Conservation (phyloP, 2,329 filamentous ascomycete genomes). For the Aphanoascus verrucosus region DNA sequence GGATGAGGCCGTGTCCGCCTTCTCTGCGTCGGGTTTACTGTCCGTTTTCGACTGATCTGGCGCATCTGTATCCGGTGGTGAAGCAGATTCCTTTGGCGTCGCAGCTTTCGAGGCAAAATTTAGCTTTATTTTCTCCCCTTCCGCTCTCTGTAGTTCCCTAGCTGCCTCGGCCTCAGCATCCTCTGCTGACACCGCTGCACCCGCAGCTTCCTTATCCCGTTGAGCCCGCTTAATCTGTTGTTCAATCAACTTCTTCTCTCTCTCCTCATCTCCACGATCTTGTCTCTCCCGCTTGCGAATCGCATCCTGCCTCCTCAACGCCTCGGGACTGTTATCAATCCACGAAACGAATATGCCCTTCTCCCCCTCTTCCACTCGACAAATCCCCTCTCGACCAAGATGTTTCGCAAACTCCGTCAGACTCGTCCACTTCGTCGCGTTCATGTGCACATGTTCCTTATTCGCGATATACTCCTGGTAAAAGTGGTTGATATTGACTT, state of each 20-base stretch:
- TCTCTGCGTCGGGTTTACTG: neutral
- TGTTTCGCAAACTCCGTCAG: constrained; percentile 85
- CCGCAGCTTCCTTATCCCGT: constrained; percentile 15
- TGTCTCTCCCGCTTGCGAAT: constrained; percentile 72
- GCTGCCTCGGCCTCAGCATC: constrained; percentile 1
- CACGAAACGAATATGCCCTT: constrained; percentile 77
- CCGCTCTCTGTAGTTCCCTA: constrained; percentile 14
- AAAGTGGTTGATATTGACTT: constrained; percentile 79
- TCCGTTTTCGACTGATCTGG: neutral
- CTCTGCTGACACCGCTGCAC: neutral
- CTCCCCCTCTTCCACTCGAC: constrained; percentile 77
- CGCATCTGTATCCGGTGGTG: neutral
- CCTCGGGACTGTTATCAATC: constrained; percentile 86
- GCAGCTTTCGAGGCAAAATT: constrained; percentile 11
- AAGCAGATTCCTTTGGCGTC: neutral
- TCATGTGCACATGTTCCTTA: constrained; percentile 87
- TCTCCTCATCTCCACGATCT: constrained; percentile 85
- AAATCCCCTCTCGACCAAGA: constrained; percentile 76
- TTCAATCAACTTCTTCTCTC: constrained; percentile 71
- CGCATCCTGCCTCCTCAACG: constrained; percentile 67
- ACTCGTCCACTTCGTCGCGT: constrained; percentile 77
- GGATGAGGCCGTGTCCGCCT: constrained; percentile 4
- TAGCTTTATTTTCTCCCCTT: constrained; percentile 17
- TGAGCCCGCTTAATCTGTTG: constrained; percentile 58
- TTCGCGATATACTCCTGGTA: constrained; percentile 89